phyloP scores from a whole-genome alignment of 2,329 filamentous ascomycete genomes.

The Didymella lethalis region DNA sequence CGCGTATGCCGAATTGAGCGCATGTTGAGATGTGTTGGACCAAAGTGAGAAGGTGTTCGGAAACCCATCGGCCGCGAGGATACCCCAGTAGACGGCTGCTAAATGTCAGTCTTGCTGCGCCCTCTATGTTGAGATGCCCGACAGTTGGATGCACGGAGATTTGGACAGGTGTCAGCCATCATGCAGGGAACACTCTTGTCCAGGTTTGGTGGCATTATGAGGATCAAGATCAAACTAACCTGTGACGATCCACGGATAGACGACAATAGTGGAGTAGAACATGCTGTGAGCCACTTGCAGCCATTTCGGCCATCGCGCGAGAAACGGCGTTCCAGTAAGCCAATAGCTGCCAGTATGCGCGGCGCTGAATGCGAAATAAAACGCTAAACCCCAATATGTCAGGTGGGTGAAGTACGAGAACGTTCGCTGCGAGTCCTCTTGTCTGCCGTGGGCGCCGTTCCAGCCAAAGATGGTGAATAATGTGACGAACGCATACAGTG shows the following conservation, averaged over 20 bases:
- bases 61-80: constrained; percentile 49
- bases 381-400: constrained; percentile 82
- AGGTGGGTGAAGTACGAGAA: constrained; percentile 87
- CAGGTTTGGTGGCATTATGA: neutral
- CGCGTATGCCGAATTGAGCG: constrained; percentile 75
- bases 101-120: constrained; percentile 23
- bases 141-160: neutral
- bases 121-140: neutral
- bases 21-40: constrained; percentile 77
- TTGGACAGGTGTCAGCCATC: neutral
- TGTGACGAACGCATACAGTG: constrained; percentile 73
- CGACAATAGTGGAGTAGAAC: constrained; percentile 54
- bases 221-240: constrained; percentile 41
- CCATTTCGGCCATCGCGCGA: constrained; percentile 49
- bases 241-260: constrained; percentile 56
- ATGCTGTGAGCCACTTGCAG: constrained; percentile 52
- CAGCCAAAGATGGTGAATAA: constrained; percentile 75
- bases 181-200: constrained; percentile 1
- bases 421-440: constrained; percentile 55
- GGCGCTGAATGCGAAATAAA: constrained; percentile 75
- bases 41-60: constrained; percentile 50
- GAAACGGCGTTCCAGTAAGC: constrained; percentile 47
- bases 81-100: constrained; percentile 54
- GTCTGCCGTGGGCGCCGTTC: constrained; percentile 64
- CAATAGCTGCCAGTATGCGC: constrained; percentile 74